A percentile compares a stretch with the other conserved stretches of the same genome.
Evolutionary conservation across 331 rosid species (phyloP).

Genomic region (Erythrophleum ivorense): DNA sequence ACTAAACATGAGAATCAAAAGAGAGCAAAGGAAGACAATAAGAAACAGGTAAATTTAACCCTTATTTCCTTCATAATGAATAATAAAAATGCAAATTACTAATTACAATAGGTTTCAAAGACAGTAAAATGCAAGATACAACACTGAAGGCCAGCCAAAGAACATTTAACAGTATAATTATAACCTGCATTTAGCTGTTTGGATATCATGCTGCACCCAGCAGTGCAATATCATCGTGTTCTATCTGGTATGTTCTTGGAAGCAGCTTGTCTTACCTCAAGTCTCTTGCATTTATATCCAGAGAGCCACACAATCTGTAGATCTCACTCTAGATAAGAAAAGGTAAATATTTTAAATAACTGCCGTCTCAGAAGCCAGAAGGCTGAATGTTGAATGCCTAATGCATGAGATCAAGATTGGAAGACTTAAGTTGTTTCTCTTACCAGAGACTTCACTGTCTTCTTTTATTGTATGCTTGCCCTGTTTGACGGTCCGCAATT

Average conservation of each 20-base stretch:
- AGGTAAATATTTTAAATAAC: constrained; percentile 12
- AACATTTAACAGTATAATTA: constrained; percentile 12
- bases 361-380: constrained; percentile 23
- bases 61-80: constrained; percentile 4
- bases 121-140: constrained; percentile 30
- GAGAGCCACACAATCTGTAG: constrained; percentile 22
- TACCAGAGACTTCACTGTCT: constrained; percentile 35
- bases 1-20: not conserved
- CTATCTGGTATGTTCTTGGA: constrained; percentile 19
- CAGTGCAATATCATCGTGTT: constrained; percentile 21
- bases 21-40: not conserved
- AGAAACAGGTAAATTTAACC: constrained; percentile 22
- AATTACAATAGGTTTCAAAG: constrained; percentile 26
- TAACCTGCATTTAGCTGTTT: constrained; percentile 34
- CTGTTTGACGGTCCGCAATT: constrained; percentile 52
- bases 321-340: constrained; percentile 29
- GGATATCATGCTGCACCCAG: not conserved
- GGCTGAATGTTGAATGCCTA: constrained; percentile 11
- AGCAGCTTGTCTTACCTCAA: constrained; percentile 25
- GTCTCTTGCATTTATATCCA: constrained; percentile 20
- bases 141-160: constrained; percentile 14
- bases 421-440: constrained; percentile 31
- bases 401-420: constrained; percentile 18
- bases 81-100: constrained; percentile 20
- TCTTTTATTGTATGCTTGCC: constrained; percentile 50